Evolutionary conservation across 305 asterid species (phyloP).

Genomic region (Withania somnifera): DNA sequence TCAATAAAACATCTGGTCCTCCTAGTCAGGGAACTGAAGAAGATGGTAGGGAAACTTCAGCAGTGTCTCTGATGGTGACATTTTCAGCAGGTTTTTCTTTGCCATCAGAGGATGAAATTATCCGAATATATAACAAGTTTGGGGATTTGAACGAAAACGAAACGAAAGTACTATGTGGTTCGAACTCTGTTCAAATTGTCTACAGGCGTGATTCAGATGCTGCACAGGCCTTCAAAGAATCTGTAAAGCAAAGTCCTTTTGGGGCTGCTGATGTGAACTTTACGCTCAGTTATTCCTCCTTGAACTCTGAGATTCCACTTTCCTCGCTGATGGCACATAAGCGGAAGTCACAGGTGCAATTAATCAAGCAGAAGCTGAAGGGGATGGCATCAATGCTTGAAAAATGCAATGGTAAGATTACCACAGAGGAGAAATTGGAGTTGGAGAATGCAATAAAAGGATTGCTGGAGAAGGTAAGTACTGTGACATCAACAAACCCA

Average conservation of each 20-base stretch:
- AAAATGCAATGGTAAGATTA: constrained; percentile 22
- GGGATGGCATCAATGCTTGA: constrained; percentile 26
- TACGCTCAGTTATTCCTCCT: constrained; percentile 16
- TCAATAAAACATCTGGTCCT: constrained; percentile 1
- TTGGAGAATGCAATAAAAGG: constrained; percentile 35
- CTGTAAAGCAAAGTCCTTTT: constrained; percentile 30
- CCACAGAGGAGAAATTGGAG: constrained; percentile 21
- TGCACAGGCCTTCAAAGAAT: constrained; percentile 36
- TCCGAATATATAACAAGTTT: constrained; percentile 23
- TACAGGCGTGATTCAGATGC: constrained; percentile 30
- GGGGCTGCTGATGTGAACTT: constrained; percentile 22
- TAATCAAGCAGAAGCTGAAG: constrained; percentile 26
- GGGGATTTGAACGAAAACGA: constrained; percentile 34
- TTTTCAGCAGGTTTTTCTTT: constrained; percentile 30
- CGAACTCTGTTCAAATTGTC: constrained; percentile 22
- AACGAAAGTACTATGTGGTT: constrained; percentile 23
- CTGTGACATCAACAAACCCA: constrained; percentile 6
- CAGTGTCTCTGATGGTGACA: constrained; percentile 11
- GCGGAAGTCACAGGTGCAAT: constrained; percentile 17
- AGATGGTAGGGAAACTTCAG: constrained; percentile 5
- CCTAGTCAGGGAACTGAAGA: constrained; percentile 15
- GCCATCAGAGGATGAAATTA: constrained; percentile 46
- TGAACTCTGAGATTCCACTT: constrained; percentile 4
- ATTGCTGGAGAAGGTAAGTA: constrained; percentile 39
- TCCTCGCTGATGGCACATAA: constrained; percentile 8